Evolutionary conservation across 352 stramenopile genomes (phyloP), one percentile per base, ranked within the genome.

Genomic region (Phytophthora pini): DNA sequence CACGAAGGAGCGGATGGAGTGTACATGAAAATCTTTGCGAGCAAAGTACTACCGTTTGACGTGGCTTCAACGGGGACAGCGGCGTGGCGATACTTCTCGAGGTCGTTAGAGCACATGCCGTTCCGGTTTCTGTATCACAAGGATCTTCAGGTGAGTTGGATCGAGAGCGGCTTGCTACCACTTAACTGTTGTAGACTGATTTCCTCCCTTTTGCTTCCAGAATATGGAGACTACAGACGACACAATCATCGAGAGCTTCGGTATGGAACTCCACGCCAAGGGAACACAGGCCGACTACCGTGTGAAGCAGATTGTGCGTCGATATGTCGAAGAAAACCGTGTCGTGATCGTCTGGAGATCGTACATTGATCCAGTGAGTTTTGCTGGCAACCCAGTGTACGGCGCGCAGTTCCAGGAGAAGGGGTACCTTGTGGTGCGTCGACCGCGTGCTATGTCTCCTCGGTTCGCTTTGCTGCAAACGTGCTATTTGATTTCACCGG

Each of bases 171-270:
- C 17, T 20, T 20, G 17, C 17, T 20, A 20, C 17, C 17, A 20
- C 17, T 20, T 20, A 20, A 20, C 17, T 47, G 20, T 43, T 17
- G 22, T 13, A 51, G 17, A 17, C 45, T 68, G 32, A 68, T 47
- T 3, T 53, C 20, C 6, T 15, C 4, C 17, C 1, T 27, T 43
- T 55, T 17, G 44, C 34, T 40, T 26, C 13, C 43, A 76, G 68
- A 70, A 70, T 26, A 43, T 70, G 48, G 68, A 76, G 48, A 69
- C 46, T 13, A 76, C 74, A 10, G 78, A 88, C 49, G 66, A 89
- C 46, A 84, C 74, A 27, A 84, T 89, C n/a, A 61, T 89, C 17
- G 82, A 88, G 54, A 84, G 74, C 48, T 83, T 86, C 47, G 67
- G 72, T 27, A 72, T 90, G 39, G 74, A 89, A 58, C 50, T 88